These are phyloP conservation scores for Escallonia rubra DNA, from an alignment of 129 eudicot species.

Conservation along the genomic window DNA sequence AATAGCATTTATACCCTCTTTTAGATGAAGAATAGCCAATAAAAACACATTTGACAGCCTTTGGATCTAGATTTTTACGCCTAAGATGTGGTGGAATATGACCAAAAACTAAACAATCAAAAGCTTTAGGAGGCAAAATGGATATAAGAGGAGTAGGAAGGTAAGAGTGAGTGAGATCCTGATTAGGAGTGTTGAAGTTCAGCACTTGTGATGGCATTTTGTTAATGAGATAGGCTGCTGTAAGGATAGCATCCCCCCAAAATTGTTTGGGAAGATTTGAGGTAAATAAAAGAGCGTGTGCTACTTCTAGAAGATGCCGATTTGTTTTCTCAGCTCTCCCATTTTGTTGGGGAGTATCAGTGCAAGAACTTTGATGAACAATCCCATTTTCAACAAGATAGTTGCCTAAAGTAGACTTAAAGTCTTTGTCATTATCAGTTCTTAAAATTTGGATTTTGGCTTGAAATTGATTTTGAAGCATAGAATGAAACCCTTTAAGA, in stretches of 20 bases:
- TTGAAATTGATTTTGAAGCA: conserved; percentile 3
- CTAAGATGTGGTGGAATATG: neutral
- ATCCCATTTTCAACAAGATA: neutral
- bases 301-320: neutral
- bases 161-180: neutral
- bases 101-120: neutral
- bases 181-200: neutral
- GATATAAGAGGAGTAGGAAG: neutral
- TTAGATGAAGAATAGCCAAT: neutral
- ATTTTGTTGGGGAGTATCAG: conserved; percentile 12
- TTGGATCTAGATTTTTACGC: neutral
- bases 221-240: conserved; percentile 1
- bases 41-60: conserved; percentile 2
- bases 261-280: neutral
- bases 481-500: neutral
- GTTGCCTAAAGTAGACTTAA: neutral
- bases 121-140: neutral
- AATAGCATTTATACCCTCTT: neutral
- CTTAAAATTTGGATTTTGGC: neutral
- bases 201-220: neutral
- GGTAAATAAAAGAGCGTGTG: neutral
- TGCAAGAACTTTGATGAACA: conserved; percentile 5
- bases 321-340: conserved; percentile 5
- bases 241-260: conserved; percentile 7
- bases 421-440: neutral